Percentiles rank a stretch among this genome's conserved stretches.
Conservation (phyloP, 495 filamentous ascomycete genomes). For the Trypethelium eluteriae region DNA sequence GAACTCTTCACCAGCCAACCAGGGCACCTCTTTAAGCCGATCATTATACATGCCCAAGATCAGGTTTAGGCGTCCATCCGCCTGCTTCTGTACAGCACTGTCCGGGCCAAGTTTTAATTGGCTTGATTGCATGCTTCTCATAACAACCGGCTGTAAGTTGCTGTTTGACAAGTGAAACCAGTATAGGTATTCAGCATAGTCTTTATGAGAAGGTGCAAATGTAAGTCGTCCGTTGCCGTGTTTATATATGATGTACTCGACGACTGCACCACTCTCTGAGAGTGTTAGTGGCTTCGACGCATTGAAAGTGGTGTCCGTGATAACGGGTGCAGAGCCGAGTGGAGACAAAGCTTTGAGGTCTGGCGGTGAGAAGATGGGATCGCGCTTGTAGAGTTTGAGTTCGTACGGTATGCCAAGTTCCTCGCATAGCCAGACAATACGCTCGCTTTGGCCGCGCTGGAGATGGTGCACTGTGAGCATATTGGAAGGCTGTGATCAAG, state of each 20-base stretch:
- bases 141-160: conserved; percentile 42
- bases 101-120: conserved; percentile 18
- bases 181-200: conserved; percentile 50
- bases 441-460: conserved; percentile 50
- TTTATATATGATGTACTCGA: conserved; percentile 50
- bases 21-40: conserved; percentile 41
- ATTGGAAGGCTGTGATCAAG: background rate
- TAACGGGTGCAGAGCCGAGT: conserved; percentile 47
- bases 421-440: conserved; percentile 56
- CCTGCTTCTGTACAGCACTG: conserved; percentile 20
- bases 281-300: conserved; percentile 34
- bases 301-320: conserved; percentile 40
- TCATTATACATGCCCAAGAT: conserved; percentile 39
- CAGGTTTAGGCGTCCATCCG: conserved; percentile 25
- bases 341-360: conserved; percentile 47
- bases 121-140: conserved; percentile 19
- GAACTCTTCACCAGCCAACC: conserved; percentile 52
- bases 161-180: conserved; percentile 56
- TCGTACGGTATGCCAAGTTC: conserved; percentile 51
- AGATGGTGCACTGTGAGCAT: conserved; percentile 53
- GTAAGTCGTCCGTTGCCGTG: conserved; percentile 43
- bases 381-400: conserved; percentile 44
- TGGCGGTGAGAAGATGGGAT: conserved; percentile 47
- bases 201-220: conserved; percentile 36
- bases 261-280: conserved; percentile 48